Evolutionary conservation across 148 eudicot genomes (phyloP).

Genomic region (Fagopyrum homotropicum): DNA sequence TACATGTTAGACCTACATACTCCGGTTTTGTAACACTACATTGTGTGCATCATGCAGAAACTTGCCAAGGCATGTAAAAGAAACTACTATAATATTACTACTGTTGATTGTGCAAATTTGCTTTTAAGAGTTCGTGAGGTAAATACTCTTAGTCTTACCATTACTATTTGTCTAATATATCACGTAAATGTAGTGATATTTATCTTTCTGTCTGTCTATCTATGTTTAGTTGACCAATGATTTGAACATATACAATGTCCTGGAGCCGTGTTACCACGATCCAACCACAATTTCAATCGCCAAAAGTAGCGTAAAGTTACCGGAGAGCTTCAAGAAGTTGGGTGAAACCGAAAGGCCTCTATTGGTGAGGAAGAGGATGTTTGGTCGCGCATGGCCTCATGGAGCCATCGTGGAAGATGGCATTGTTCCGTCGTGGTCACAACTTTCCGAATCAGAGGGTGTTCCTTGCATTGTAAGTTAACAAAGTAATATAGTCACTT

Average conservation of each 20-base stretch:
- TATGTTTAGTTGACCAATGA: constrained; percentile 18
- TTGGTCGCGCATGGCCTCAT: constrained; percentile 96
- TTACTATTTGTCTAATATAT: neutral
- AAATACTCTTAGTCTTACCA: neutral
- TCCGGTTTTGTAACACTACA: no score
- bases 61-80: constrained; percentile 40
- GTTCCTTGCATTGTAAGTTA: constrained; percentile 77
- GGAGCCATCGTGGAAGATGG: constrained; percentile 82
- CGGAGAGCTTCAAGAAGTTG: constrained; percentile 63
- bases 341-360: constrained; percentile 80
- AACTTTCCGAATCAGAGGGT: constrained; percentile 39
- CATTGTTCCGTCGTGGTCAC: constrained; percentile 81
- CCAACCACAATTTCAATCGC: constrained; percentile 18
- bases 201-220: neutral
- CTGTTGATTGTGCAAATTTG: constrained; percentile 32
- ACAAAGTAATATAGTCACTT: no score
- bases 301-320: constrained; percentile 29
- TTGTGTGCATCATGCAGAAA: constrained; percentile 31
- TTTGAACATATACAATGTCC: constrained; percentile 69
- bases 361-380: constrained; percentile 85
- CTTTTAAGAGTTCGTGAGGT: constrained; percentile 51
- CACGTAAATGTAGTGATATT: neutral
- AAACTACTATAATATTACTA: constrained; percentile 46
- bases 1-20: no score
- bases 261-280: constrained; percentile 89